Conservation (phyloP, 805 yeast species). For the Metschnikowia lunata region DNA sequence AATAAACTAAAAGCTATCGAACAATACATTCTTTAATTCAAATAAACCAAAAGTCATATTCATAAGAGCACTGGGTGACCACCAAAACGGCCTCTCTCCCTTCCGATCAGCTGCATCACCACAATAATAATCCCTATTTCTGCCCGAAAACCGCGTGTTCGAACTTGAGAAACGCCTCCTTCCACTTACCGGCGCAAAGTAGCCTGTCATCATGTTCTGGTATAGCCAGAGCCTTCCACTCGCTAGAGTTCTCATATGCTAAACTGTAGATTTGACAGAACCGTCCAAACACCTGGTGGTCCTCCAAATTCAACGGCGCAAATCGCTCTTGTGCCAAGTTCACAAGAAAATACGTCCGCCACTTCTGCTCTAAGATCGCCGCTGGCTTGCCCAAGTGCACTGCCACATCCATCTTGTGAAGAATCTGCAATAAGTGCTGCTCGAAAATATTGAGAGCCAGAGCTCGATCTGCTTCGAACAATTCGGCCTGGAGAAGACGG, state of each 20-base stretch:
- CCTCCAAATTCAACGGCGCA: neutral
- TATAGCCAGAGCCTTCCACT: neutral
- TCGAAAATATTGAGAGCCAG: neutral
- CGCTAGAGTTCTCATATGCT: neutral
- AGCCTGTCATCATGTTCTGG: neutral
- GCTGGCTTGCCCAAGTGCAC: neutral
- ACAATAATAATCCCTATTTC: too few species aligned
- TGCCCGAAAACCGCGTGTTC: neutral
- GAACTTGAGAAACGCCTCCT: neutral
- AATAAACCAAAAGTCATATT: too few species aligned
- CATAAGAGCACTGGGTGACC: too few species aligned
- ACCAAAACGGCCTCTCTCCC: neutral
- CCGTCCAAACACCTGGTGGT: neutral
- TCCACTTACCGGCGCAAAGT: neutral
- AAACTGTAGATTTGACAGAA: constrained; percentile 1
- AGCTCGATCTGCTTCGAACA: neutral
- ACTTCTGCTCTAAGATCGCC: constrained; percentile 3
- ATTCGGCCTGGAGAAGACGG: neutral
- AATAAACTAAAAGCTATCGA: too few species aligned
- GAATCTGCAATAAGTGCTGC: neutral
- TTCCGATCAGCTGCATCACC: too few species aligned
- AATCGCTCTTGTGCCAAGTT: constrained; percentile 1
- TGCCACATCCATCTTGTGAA: neutral
- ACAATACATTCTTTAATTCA: too few species aligned
- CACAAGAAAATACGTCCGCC: constrained; percentile 2